Conservation (phyloP, 805 yeast genomes). For the Ogataea paradorogensis region DNA sequence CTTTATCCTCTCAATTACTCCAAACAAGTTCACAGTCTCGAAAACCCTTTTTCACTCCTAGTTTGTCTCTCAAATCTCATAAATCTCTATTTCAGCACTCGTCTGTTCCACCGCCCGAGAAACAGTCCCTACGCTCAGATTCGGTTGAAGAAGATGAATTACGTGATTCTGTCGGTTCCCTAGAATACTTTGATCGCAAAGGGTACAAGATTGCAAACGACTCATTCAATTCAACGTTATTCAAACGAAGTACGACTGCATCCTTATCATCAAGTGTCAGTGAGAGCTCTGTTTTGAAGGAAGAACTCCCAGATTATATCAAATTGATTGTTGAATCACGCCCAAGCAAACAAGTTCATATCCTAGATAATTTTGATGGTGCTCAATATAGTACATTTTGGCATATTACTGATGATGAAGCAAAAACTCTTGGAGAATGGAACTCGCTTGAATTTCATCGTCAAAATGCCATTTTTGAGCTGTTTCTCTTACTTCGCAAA, state of each 20-base stretch:
- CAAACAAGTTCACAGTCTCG: constrained; percentile 1
- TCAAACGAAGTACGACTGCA: constrained; percentile 2
- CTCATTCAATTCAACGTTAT: constrained; percentile 2
- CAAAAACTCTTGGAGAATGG: constrained; percentile 23
- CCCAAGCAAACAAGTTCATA: constrained; percentile 22
- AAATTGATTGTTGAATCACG: constrained; percentile 28
- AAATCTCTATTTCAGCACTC: constrained; percentile 5
- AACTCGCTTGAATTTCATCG: constrained; percentile 26
- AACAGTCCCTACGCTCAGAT: constrained; percentile 1
- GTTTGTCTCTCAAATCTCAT: constrained; percentile 8
- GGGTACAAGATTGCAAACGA: constrained; percentile 11
- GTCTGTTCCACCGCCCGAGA: not conserved
- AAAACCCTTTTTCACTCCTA: constrained; percentile 11
- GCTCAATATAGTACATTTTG: constrained; percentile 29
- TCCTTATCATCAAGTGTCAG: constrained; percentile 6
- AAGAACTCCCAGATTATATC: constrained; percentile 23
- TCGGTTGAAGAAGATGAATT: constrained; percentile 15
- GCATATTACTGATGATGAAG: constrained; percentile 28
- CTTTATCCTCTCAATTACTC: not conserved
- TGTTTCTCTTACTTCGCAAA: constrained; percentile 25
- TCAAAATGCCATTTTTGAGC: constrained; percentile 32
- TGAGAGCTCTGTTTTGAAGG: constrained; percentile 7
- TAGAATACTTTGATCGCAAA: constrained; percentile 11
- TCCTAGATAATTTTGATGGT: constrained; percentile 24
- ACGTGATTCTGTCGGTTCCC: constrained; percentile 14